phyloP scores from a whole-genome alignment of 2,329 filamentous ascomycete genomes.

The Fusarium cicatricum region DNA sequence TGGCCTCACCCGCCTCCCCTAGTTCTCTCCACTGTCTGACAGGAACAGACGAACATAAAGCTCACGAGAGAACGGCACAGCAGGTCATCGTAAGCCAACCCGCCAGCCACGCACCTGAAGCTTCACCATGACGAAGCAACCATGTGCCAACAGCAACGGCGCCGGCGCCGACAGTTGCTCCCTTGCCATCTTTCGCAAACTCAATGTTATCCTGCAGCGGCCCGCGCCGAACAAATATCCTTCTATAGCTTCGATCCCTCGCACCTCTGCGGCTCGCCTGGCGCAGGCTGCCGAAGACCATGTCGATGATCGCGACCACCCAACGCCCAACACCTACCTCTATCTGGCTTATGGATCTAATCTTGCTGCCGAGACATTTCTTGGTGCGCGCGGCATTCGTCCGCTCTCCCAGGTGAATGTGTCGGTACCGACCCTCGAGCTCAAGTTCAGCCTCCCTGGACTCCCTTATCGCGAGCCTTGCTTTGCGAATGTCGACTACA shows the following conservation, averaged over 20 bases:
- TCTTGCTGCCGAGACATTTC: conserved; percentile 80
- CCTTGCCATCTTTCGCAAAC: conserved; percentile 39
- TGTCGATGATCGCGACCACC: conserved; percentile 33
- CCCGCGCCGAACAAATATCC: conserved; percentile 39
- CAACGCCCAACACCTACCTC: conserved; percentile 63
- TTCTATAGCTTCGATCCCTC: conserved; percentile 45
- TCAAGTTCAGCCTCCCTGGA: conserved; percentile 88
- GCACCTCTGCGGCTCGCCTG: conserved; percentile 43
- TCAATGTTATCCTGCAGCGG: conserved; percentile 29
- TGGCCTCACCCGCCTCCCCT: background rate
- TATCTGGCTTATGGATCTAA: conserved; percentile 96
- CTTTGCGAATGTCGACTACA: conserved; percentile 81
- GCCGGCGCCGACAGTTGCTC: conserved; percentile 16
- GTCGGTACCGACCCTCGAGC: conserved; percentile 75
- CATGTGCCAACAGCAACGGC: conserved; percentile 2
- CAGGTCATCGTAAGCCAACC: conserved; percentile 20
- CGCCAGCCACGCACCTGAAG: background rate
- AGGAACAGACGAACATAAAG: background rate
- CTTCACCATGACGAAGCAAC: conserved; percentile 27
- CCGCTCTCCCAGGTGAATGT: conserved; percentile 86
- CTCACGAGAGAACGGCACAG: background rate
- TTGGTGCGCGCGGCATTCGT: conserved; percentile 77
- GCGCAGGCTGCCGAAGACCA: conserved; percentile 42
- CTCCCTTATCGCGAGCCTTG: conserved; percentile 90
- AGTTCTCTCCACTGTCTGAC: background rate